phyloP scores from a whole-genome alignment of 257 asterid species.

The Thymus quinquecostatus region DNA sequence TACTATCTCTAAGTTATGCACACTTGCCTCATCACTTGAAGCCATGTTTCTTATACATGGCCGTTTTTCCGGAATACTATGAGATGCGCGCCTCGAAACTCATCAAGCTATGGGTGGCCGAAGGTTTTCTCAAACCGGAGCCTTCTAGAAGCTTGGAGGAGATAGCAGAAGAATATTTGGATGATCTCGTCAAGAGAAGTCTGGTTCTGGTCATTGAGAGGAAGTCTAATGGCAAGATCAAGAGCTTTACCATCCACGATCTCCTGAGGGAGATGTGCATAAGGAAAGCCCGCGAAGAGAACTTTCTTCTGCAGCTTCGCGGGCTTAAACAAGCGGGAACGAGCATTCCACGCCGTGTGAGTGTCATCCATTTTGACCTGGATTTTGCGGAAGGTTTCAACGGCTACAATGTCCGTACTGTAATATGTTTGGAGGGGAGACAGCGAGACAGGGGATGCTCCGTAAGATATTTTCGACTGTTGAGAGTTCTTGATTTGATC shows the following conservation, averaged over 20 bases:
- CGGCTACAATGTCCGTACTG: conserved; percentile 3
- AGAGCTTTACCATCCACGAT: conserved; percentile 13
- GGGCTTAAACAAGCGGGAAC: background rate
- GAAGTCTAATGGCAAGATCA: conserved; percentile 24
- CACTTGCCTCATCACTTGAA: conserved; percentile 24
- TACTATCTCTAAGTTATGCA: conserved; percentile 15
- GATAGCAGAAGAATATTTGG: background rate
- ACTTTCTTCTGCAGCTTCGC: conserved; percentile 6
- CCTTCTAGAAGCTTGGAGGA: background rate
- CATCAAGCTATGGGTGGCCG: conserved; percentile 21
- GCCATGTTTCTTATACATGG: conserved; percentile 17
- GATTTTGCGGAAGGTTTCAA: background rate
- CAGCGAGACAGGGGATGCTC: background rate
- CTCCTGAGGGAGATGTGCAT: conserved; percentile 25
- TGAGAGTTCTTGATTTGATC: conserved; percentile 11
- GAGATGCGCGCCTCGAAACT: conserved; percentile 10
- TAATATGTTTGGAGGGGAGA: background rate
- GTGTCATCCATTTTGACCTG: background rate
- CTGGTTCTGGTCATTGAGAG: conserved; percentile 5
- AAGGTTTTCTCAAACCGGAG: conserved; percentile 4
- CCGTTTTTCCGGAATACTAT: conserved; percentile 3
- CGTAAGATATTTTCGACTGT: background rate
- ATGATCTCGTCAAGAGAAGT: conserved; percentile 5
- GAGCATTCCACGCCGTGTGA: background rate
- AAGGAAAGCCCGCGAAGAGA: conserved; percentile 14